These are phyloP conservation scores for Cladosporium sp. DNA, from an alignment of 2,329 filamentous ascomycete genomes.

Conservation along the genomic window DNA sequence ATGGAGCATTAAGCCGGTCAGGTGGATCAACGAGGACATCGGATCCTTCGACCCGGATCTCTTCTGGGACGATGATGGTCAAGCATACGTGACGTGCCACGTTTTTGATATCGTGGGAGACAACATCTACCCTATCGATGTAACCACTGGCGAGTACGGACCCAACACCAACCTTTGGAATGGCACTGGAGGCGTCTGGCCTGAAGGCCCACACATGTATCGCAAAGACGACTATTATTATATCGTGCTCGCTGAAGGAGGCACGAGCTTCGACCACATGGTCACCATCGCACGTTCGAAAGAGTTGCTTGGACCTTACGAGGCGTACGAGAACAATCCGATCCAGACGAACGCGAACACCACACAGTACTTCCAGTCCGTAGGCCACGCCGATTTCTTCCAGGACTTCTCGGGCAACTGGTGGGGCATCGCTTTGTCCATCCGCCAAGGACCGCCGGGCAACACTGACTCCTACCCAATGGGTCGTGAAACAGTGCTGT, in stretches of 20 bases:
- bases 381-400: slow-evolving; percentile 60
- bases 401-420: slow-evolving; percentile 53
- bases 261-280: slow-evolving; percentile 42
- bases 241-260: slow-evolving; percentile 37
- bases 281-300: slow-evolving; percentile 42
- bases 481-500: slow-evolving; percentile 56
- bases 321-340: slow-evolving; percentile 29
- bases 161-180: slow-evolving; percentile 36
- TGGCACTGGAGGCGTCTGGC: slow-evolving; percentile 35
- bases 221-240: slow-evolving; percentile 38
- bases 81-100: slow-evolving; percentile 48
- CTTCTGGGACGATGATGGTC: slow-evolving; percentile 59
- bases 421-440: slow-evolving; percentile 54
- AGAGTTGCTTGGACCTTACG: slow-evolving; percentile 38
- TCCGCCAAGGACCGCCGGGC: slow-evolving; percentile 43
- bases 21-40: slow-evolving; percentile 42
- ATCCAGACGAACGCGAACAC: slow-evolving; percentile 31
- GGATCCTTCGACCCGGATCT: slow-evolving; percentile 29
- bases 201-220: slow-evolving; percentile 41
- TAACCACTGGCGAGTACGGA: slow-evolving; percentile 34
- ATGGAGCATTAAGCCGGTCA: slow-evolving; percentile 35
- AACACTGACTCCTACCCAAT: slow-evolving; percentile 49
- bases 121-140: slow-evolving; percentile 34
- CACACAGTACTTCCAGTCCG: slow-evolving; percentile 47
- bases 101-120: slow-evolving; percentile 38